These are phyloP conservation scores for Aspergillus taichungensis DNA, from an alignment of 495 filamentous ascomycete genomes.

Conservation along the genomic window DNA sequence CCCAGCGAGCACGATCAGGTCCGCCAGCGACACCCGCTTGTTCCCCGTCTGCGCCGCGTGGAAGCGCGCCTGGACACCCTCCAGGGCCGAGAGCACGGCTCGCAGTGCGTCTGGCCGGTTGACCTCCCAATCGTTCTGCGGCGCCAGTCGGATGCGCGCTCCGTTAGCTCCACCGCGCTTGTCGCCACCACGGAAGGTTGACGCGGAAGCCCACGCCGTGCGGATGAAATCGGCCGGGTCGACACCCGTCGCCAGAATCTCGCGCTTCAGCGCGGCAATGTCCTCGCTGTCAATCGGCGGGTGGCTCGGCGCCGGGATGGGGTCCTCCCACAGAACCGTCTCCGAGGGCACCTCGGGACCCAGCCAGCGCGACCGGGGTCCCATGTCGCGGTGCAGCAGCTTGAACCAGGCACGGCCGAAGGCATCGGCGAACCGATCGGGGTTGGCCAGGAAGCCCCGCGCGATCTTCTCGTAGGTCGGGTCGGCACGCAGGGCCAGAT, in stretches of 20 bases:
- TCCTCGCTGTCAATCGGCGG: constrained; percentile 49
- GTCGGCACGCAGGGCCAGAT: constrained; percentile 61
- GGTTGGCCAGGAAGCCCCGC: constrained; percentile 54
- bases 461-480: constrained; percentile 65
- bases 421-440: constrained; percentile 54
- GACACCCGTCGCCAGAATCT: constrained; percentile 50
- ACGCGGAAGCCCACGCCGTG: constrained; percentile 60
- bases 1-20: constrained; percentile 61
- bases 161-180: constrained; percentile 72
- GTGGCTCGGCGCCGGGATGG: constrained; percentile 46
- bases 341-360: constrained; percentile 62
- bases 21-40: constrained; percentile 64
- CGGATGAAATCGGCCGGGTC: constrained; percentile 47
- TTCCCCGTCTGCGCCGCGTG: constrained; percentile 38
- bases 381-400: constrained; percentile 66
- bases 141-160: constrained; percentile 61
- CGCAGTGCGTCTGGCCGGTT: constrained; percentile 55
- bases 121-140: constrained; percentile 57
- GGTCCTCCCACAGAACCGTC: constrained; percentile 57
- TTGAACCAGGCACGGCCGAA: constrained; percentile 72
- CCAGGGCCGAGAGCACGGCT: constrained; percentile 49
- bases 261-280: constrained; percentile 51
- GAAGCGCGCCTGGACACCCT: constrained; percentile 53
- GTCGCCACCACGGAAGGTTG: constrained; percentile 64
- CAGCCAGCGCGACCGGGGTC: constrained; percentile 55